Conservation (phyloP, 2,329 filamentous ascomycete species). For the Cordyceps farinosa region DNA sequence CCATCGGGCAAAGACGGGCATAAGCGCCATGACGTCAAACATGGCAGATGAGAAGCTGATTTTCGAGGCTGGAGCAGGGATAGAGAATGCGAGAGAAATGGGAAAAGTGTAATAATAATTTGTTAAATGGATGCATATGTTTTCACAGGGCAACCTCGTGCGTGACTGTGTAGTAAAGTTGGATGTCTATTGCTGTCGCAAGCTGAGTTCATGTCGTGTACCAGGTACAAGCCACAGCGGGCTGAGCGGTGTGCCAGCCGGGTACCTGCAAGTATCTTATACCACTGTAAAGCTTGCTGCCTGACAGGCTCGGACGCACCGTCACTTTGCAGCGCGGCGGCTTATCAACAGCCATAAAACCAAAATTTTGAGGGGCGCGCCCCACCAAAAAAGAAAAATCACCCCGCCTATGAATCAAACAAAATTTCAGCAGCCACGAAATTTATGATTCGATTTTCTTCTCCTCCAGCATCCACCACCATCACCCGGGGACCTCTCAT, state of each 20-base stretch:
- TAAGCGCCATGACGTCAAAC: constrained; percentile 9
- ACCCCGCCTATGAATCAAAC: constrained; percentile 34
- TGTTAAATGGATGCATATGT: not conserved
- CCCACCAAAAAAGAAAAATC: constrained; percentile 39
- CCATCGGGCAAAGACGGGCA: constrained; percentile 9
- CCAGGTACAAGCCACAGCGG: not conserved
- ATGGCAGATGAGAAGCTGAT: not conserved
- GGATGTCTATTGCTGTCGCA: not conserved
- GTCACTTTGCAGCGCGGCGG: not conserved
- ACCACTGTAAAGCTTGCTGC: constrained; percentile 5
- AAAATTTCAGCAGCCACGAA: constrained; percentile 18
- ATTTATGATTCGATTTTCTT: constrained; percentile 15
- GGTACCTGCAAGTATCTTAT: not conserved
- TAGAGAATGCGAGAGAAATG: not conserved
- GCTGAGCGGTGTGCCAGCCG: not conserved
- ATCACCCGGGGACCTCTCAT: constrained; percentile 19
- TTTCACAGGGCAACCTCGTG: not conserved
- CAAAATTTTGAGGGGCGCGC: constrained; percentile 33
- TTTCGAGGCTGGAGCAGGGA: not conserved
- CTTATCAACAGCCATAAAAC: constrained; percentile 12
- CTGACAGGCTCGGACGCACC: constrained; percentile 17
- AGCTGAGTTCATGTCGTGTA: not conserved
- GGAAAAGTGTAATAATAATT: not conserved
- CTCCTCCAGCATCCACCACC: constrained; percentile 18
- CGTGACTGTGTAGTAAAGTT: not conserved